Percentiles rank a stretch among this genome's conserved stretches.
phyloP scores from a whole-genome alignment of 73 alveolate genomes.

The Breviolum minutum region DNA sequence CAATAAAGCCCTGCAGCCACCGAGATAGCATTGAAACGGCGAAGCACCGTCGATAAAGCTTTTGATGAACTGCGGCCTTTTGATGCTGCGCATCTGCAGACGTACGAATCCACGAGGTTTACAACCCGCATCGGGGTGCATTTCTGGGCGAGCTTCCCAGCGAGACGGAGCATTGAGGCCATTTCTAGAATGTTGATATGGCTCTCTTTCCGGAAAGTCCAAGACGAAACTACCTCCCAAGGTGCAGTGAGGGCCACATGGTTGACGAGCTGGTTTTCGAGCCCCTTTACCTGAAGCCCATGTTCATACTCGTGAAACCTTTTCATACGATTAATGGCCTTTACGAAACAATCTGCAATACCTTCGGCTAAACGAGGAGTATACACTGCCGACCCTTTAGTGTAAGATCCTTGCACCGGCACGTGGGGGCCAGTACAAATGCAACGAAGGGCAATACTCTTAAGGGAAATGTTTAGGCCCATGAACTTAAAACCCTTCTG shows the following conservation, averaged over 20 bases:
- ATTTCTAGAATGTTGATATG: neutral
- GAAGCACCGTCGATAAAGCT: neutral
- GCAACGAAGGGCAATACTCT: neutral
- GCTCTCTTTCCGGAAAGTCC: neutral
- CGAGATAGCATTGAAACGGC: neutral
- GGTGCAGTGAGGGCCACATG: neutral
- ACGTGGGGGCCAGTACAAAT: neutral
- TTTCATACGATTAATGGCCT: neutral
- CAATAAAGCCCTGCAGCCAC: neutral
- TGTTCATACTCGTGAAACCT: neutral
- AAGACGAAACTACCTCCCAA: neutral
- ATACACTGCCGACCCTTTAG: neutral
- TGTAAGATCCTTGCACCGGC: neutral
- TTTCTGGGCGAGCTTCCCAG: neutral
- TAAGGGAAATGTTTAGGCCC: neutral
- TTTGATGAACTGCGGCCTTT: neutral
- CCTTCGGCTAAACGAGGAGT: neutral
- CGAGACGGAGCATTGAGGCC: neutral
- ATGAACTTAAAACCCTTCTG: neutral
- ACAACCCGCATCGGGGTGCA: neutral
- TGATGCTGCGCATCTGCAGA: neutral
- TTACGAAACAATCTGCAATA: neutral
- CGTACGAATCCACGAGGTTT: neutral
- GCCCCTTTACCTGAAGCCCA: neutral
- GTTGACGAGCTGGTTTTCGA: neutral